A percentile compares a stretch with the other conserved stretches of the same genome.
These are phyloP conservation scores for Pleurotus platypus DNA, from an alignment of 768 basidiomycete species.

Conservation along the genomic window DNA sequence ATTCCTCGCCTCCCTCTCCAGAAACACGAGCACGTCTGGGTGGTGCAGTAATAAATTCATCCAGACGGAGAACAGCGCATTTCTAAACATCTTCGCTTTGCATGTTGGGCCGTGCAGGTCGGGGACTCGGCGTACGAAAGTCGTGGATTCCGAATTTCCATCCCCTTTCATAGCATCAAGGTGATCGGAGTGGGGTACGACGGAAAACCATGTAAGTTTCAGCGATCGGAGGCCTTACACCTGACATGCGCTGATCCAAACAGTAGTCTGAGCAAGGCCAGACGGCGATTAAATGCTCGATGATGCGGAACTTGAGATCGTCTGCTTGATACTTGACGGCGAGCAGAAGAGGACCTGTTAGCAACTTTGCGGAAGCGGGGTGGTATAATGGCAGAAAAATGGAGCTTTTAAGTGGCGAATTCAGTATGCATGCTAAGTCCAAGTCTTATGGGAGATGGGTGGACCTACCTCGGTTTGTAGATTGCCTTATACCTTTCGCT, in stretches of 20 bases:
- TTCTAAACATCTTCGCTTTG: too few species aligned
- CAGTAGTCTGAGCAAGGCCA: neutral
- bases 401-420: neutral
- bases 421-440: neutral
- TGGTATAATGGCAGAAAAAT: neutral
- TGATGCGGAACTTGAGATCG: neutral
- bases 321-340: constrained; percentile 9
- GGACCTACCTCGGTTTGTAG: constrained; percentile 6
- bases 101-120: constrained; percentile 32
- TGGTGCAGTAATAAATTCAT: too few species aligned
- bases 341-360: constrained; percentile 5
- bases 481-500: constrained; percentile 5
- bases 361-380: neutral
- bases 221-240: constrained; percentile 1
- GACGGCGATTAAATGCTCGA: neutral
- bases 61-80: too few species aligned
- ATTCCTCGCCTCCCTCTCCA: too few species aligned
- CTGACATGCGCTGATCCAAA: constrained; percentile 1
- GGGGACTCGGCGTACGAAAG: constrained; percentile 53
- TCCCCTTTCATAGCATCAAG: constrained; percentile 56
- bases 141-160: constrained; percentile 45
- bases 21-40: too few species aligned
- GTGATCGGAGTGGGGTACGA: constrained; percentile 62
- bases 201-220: constrained; percentile 56
- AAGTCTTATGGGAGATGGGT: neutral